A percentile compares a stretch with the other conserved stretches of the same genome.
Conservation (phyloP, 495 filamentous ascomycete genomes). For the Niebla homalea region DNA sequence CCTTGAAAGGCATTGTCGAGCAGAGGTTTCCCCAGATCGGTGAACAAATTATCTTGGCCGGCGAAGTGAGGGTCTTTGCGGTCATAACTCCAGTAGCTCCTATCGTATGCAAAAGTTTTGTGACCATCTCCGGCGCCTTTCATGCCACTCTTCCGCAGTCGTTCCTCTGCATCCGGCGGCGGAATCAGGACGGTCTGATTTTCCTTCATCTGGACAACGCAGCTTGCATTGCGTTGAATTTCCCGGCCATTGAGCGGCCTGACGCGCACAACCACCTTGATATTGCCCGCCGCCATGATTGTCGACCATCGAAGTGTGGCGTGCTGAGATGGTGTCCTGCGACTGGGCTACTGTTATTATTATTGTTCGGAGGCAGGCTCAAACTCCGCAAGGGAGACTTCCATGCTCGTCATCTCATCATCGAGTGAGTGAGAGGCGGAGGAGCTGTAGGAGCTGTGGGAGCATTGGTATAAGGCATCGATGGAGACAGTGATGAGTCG, state of each 20-base stretch:
- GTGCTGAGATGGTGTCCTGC: too few species aligned
- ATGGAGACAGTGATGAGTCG: too few species aligned
- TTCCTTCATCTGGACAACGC: conserved; percentile 93
- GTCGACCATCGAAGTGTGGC: too few species aligned
- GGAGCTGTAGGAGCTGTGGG: too few species aligned
- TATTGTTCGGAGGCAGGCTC: too few species aligned
- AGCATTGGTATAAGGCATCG: too few species aligned
- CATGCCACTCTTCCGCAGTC: conserved; percentile 39
- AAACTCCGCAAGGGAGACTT: too few species aligned
- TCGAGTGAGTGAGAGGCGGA: too few species aligned
- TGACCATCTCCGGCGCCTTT: conserved; percentile 51
- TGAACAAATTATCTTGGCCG: conserved; percentile 77
- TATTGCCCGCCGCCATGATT: conserved; percentile 52
- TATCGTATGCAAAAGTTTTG: conserved; percentile 91
- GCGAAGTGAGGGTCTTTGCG: conserved; percentile 70
- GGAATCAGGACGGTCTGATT: conserved; percentile 78
- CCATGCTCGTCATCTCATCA: too few species aligned
- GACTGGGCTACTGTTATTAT: too few species aligned
- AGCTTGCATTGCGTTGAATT: conserved; percentile 83
- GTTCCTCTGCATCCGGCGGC: conserved; percentile 51
- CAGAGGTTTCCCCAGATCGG: conserved; percentile 77
- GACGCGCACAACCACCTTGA: conserved; percentile 99
- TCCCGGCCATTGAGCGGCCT: conserved; percentile 39
- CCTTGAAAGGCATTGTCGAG: conserved; percentile 97
- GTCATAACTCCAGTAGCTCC: conserved; percentile 96